A percentile compares a stretch with the other conserved stretches of the same genome.
phyloP scores from a whole-genome alignment of 306 rosid genomes.

The Vigna trinervia region DNA sequence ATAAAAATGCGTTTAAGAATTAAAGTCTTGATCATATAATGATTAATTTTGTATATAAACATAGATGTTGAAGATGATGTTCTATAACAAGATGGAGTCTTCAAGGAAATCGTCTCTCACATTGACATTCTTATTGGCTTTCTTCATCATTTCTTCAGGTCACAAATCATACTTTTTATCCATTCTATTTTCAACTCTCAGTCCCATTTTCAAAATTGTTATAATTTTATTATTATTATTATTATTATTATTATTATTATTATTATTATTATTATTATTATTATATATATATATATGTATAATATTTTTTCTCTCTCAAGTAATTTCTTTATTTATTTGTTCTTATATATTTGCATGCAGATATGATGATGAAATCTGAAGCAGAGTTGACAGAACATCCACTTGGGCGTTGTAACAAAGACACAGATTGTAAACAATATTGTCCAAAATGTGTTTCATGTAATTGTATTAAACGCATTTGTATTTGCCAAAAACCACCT shows the following conservation, averaged over 20 bases:
- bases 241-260: no score
- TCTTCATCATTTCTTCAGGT: not conserved
- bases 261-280: no score
- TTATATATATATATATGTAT: no score
- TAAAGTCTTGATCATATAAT: no score
- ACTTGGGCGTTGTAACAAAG: no score
- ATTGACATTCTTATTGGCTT: not conserved
- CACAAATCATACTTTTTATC: not conserved
- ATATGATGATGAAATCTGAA: not conserved
- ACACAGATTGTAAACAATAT: not conserved
- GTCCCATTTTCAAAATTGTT: not conserved
- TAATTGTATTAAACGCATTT: no score
- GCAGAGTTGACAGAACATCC: no score
- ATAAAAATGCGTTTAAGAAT: no score
- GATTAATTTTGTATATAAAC: not conserved
- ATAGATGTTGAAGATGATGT: not conserved
- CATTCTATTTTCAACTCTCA: not conserved
- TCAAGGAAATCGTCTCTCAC: not conserved
- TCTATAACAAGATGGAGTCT: not conserved
- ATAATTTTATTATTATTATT: no score
- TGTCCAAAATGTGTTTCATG: no score
- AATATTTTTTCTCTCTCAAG: not conserved
- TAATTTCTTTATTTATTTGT: not conserved
- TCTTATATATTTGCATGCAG: not conserved
- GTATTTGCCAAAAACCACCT: not conserved